phyloP scores from a whole-genome alignment of 192 early-diverging fungal species.

The Rhizophagus prolifer region DNA sequence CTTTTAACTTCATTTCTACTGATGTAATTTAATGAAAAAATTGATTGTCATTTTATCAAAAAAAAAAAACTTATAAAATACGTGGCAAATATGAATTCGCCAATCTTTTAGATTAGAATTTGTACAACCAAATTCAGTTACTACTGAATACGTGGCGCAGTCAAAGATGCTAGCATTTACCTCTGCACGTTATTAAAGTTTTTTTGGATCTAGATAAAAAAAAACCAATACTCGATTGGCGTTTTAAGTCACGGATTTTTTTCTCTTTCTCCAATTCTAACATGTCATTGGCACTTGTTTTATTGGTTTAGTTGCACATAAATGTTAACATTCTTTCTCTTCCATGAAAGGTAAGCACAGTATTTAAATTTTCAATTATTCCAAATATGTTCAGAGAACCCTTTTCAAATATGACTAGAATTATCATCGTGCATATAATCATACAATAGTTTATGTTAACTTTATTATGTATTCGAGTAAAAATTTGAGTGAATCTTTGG shows the following conservation, averaged over 20 bases:
- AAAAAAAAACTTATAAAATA: not conserved
- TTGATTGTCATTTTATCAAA: not conserved
- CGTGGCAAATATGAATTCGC: not conserved
- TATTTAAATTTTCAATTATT: not conserved
- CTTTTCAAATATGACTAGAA: not conserved
- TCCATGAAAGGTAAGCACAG: not conserved
- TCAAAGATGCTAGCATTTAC: no score
- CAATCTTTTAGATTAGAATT: not conserved
- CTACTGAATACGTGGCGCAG: no score
- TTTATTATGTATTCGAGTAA: not conserved
- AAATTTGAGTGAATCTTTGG: no score
- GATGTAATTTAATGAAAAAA: not conserved
- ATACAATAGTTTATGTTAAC: no score
- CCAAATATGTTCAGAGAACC: not conserved
- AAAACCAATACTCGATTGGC: no score
- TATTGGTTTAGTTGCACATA: not conserved
- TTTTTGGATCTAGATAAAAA: no score
- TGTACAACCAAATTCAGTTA: not conserved
- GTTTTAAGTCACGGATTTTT: no score
- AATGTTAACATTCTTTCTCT: not conserved
- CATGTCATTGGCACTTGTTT: not conserved
- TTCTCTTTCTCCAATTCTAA: no score
- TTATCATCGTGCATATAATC: not conserved
- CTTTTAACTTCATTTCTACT: conserved; percentile 50
- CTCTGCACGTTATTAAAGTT: no score